Evolutionary conservation across 306 rosid genomes (phyloP).

Genomic region (Astragalus glycyphyllos): DNA sequence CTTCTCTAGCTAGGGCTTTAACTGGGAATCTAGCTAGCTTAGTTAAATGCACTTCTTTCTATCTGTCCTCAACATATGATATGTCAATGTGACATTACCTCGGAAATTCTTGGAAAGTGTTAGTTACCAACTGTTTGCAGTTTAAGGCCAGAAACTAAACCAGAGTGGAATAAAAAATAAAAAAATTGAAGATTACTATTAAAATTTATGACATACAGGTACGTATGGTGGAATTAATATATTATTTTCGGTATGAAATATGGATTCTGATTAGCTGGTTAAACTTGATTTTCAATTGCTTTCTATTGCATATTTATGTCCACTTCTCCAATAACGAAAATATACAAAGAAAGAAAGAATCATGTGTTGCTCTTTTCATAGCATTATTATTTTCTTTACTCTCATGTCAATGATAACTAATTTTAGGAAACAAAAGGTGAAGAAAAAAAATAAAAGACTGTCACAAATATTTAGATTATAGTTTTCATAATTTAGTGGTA

Average conservation of each 20-base stretch:
- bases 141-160: slow-evolving; percentile 28
- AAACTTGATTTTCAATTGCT: slow-evolving; percentile 36
- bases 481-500: too few relatives aligned
- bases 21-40: slow-evolving; percentile 37
- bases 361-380: slow-evolving; percentile 39
- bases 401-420: slow-evolving; percentile 3
- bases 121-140: slow-evolving; percentile 43
- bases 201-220: neutral
- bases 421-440: slow-evolving; percentile 13
- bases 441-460: neutral
- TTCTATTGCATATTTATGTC: slow-evolving; percentile 31
- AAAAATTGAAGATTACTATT: slow-evolving; percentile 23
- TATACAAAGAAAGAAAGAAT: neutral
- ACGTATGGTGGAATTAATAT: neutral
- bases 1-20: slow-evolving; percentile 28
- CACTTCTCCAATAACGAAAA: slow-evolving; percentile 17
- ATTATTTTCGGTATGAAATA: slow-evolving; percentile 37
- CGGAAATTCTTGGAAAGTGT: slow-evolving; percentile 49
- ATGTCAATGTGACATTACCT: slow-evolving; percentile 54
- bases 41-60: neutral
- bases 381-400: slow-evolving; percentile 16
- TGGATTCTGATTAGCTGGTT: slow-evolving; percentile 1
- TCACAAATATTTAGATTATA: neutral
- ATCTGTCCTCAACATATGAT: slow-evolving; percentile 31
- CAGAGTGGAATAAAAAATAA: neutral